These are phyloP conservation scores for Orbilia blumenaviensis DNA, from an alignment of 2,329 filamentous ascomycete species.

Conservation along the genomic window DNA sequence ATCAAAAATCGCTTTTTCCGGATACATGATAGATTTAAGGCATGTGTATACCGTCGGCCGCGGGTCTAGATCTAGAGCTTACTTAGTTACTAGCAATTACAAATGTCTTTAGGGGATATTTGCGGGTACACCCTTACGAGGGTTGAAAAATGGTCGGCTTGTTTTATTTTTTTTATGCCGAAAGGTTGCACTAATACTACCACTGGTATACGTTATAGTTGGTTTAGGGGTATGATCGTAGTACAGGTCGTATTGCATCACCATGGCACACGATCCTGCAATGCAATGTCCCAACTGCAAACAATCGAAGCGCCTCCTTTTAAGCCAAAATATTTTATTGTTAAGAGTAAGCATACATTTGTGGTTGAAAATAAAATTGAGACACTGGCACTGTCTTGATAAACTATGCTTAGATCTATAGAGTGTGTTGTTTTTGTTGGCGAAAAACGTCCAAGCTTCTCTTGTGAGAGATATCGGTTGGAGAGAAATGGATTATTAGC, in stretches of 20 bases:
- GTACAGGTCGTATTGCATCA: slow-evolving; percentile 24
- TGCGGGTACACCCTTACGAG: too few species aligned
- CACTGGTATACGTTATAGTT: background rate
- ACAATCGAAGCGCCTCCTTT: background rate
- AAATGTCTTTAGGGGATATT: too few species aligned
- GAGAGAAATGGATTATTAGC: background rate
- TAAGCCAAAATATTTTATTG: too few species aligned
- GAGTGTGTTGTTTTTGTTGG: slow-evolving; percentile 48
- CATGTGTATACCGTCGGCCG: background rate
- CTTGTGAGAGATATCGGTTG: too few species aligned
- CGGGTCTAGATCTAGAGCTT: background rate
- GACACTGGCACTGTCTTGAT: too few species aligned
- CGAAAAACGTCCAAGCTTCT: background rate
- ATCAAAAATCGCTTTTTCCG: background rate
- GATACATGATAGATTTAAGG: background rate
- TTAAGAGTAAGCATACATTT: too few species aligned
- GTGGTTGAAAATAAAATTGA: too few species aligned
- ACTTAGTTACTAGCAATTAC: background rate
- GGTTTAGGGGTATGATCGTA: background rate
- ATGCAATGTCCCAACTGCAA: slow-evolving; percentile 15
- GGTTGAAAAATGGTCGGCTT: too few species aligned
- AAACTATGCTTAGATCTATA: background rate
- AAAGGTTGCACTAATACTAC: background rate
- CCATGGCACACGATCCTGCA: slow-evolving; percentile 30
- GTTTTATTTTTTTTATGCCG: too few species aligned